Percentiles rank a stretch among this genome's conserved stretches.
Conservation (phyloP, 2,329 filamentous ascomycete species). For the Metarhizium rileyi region DNA sequence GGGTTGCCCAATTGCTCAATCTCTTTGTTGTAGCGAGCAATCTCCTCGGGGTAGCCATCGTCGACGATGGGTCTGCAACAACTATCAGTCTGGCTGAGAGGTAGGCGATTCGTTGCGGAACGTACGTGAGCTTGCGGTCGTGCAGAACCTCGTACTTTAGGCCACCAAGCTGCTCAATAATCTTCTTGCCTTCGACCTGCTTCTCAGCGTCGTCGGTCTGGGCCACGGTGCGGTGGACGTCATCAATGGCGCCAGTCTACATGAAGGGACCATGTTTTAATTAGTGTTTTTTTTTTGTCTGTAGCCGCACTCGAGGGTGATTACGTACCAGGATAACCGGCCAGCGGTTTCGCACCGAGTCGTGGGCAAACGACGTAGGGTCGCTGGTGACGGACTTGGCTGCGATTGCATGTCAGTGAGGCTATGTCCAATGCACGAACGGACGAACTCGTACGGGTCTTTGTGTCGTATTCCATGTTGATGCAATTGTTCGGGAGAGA, state of each 20-base stretch:
- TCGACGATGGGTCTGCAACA: constrained; percentile 56
- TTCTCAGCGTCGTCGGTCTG: constrained; percentile 52
- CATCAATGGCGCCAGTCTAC: constrained; percentile 86
- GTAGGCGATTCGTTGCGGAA: background rate
- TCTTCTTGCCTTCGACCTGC: constrained; percentile 71
- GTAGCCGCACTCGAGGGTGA: background rate
- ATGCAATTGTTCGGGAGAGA: background rate
- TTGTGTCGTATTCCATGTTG: constrained; percentile 64
- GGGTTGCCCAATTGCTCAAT: constrained; percentile 62
- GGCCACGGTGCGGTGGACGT: constrained; percentile 69
- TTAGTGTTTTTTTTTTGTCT: background rate
- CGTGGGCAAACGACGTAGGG: constrained; percentile 74
- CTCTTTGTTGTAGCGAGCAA: constrained; percentile 78
- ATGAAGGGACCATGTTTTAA: background rate
- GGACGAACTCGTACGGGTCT: constrained; percentile 52
- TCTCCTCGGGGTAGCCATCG: constrained; percentile 71
- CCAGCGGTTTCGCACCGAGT: constrained; percentile 82
- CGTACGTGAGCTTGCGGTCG: constrained; percentile 67
- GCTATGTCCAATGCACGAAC: constrained; percentile 2
- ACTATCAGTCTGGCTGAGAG: constrained; percentile 2
- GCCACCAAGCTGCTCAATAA: constrained; percentile 66
- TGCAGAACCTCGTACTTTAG: constrained; percentile 96
- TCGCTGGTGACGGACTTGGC: constrained; percentile 73
- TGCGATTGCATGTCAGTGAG: constrained; percentile 26
- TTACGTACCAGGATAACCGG: constrained; percentile 73